Percentiles rank a stretch among this genome's conserved stretches.
Evolutionary conservation across 139 green algal genomes (phyloP).

Genomic region (Coccomyxa sp.): DNA sequence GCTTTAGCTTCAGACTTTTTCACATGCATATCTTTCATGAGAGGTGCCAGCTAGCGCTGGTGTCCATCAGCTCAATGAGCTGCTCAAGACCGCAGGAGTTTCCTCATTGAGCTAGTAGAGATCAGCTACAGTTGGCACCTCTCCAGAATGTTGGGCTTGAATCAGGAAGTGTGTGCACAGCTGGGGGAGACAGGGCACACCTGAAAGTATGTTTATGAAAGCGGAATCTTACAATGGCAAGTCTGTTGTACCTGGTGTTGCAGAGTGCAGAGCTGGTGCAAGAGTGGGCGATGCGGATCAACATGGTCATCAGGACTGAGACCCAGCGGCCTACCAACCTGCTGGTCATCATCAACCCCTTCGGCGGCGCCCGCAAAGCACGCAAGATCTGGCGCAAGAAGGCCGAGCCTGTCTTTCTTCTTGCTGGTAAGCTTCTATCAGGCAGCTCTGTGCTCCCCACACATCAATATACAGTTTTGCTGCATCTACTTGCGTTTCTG

Average conservation of each 20-base stretch:
- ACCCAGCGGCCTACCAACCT: conserved; percentile 47
- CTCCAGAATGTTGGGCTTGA: not conserved
- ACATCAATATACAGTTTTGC: too few species aligned
- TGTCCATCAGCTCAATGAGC: not conserved
- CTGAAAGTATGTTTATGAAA: too few species aligned
- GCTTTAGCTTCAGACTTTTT: not conserved
- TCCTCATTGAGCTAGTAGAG: not conserved
- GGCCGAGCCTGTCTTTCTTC: conserved; percentile 20
- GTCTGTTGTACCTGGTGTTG: not conserved
- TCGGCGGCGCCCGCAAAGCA: conserved; percentile 43
- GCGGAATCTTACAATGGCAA: too few species aligned
- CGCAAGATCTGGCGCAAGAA: conserved; percentile 41
- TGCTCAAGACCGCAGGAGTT: too few species aligned
- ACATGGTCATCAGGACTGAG: conserved; percentile 2
- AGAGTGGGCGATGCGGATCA: conserved; percentile 39
- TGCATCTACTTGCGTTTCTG: not conserved
- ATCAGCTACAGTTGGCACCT: not conserved
- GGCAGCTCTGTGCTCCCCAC: not conserved
- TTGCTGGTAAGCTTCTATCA: conserved; percentile 13
- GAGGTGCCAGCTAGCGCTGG: not conserved
- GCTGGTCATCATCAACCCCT: conserved; percentile 83
- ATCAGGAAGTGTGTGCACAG: not conserved
- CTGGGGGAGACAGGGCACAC: too few species aligned
- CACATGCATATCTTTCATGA: not conserved
- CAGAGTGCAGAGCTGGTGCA: conserved; percentile 16